Base-by-base conservation (phyloP, 1,139 yeast genomes). In the Taphrina pruni region DNA sequence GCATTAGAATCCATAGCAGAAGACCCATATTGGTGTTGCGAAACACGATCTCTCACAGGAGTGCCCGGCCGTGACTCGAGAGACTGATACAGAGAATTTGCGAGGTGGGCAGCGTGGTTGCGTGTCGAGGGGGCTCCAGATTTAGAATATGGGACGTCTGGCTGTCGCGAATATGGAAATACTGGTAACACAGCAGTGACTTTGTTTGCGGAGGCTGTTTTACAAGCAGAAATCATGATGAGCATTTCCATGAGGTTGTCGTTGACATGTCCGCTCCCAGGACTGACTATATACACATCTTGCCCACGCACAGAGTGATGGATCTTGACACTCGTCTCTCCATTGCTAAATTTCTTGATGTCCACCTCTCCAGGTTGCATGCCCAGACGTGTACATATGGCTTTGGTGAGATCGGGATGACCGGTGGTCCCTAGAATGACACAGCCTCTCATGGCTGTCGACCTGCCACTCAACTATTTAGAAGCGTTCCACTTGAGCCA, bases 281-380 rank as follows among this genome's bases (percentile, higher is more conserved):
- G 90, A 80, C 94, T 98, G 71, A 94, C 85, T 73, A 94, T 90
- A 78, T 88, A 94, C 56, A 94, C 83, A 78, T 94, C 99, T 78
- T 94, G 98, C 78, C 94, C 99, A 80, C 99, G 87, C 55, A 94
- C 96, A 39, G 97, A 89, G 79, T 94, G 98, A 39, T 96, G 96
- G 74, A 94, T 90, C 62, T 96, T 87, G 70, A 94, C 93, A 14
- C 95, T 89, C 14, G 96, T 94, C 79, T 94, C 99, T 66, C 90
- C 89, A 72, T 81, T 81, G 51, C 73, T 72, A 78, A 90, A 89
- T 77, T 87, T 88, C 68, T 79, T 80, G 41, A 87, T 81, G 35
- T 80, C 79, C 5, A 87, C 89, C 35, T 81, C 80, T 17, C 89
- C 89, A 72, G 85, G 85, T 54, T 85, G 87, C 20, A 88, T 79